Conservation (phyloP, 2,329 filamentous ascomycete species). For the Geosmithia flava region DNA sequence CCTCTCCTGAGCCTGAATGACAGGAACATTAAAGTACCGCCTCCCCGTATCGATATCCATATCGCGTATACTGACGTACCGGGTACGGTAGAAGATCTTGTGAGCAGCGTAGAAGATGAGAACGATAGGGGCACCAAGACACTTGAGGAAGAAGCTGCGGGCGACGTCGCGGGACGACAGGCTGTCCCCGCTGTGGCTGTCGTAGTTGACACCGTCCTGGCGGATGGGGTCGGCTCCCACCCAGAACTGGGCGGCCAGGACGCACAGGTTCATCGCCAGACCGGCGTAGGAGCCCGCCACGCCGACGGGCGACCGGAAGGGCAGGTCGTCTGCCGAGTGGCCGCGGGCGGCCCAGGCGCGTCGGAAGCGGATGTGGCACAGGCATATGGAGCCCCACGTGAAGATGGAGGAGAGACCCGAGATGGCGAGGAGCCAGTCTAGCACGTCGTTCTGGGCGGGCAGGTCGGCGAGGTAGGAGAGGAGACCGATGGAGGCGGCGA, state of each 20-base stretch:
- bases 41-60: constrained; percentile 85
- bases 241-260: constrained; percentile 82
- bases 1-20: constrained; percentile 67
- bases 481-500: constrained; percentile 57
- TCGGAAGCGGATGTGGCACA: constrained; percentile 89
- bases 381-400: constrained; percentile 74
- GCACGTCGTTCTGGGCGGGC: constrained; percentile 44
- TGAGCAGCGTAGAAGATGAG: constrained; percentile 57
- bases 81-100: constrained; percentile 63
- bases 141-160: constrained; percentile 61
- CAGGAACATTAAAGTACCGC: constrained; percentile 69
- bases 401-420: constrained; percentile 64
- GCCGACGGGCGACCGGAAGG: constrained; percentile 71
- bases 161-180: constrained; percentile 34
- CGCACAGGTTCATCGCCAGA: constrained; percentile 59
- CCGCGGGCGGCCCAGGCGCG: constrained; percentile 60
- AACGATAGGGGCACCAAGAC: constrained; percentile 59
- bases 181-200: constrained; percentile 1
- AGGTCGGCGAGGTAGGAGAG: constrained; percentile 67
- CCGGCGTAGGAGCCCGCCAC: constrained; percentile 71
- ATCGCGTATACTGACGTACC: constrained; percentile 52
- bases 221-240: constrained; percentile 66
- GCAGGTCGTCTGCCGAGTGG: constrained; percentile 61
- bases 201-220: constrained; percentile 23
- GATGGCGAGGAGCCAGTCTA: constrained; percentile 70